phyloP scores from a whole-genome alignment of 306 rosid species.

The Herpetospermum pedunculosum region DNA sequence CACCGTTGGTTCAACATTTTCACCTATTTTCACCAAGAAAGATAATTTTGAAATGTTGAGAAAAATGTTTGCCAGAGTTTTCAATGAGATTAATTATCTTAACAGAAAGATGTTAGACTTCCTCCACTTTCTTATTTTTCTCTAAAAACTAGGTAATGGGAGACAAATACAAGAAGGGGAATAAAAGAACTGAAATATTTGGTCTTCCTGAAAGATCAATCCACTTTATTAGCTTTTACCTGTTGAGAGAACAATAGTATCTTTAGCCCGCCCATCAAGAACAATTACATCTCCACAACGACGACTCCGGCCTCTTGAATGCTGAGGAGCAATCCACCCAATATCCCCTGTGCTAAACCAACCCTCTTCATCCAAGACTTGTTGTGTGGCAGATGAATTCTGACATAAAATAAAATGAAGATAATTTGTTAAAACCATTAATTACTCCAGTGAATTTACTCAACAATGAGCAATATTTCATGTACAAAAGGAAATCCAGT shows the following conservation, averaged over 20 bases:
- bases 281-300: slow-evolving; percentile 61
- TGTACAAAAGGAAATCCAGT: background rate
- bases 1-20: slow-evolving; percentile 79
- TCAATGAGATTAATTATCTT: background rate
- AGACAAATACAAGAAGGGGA: background rate
- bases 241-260: slow-evolving; percentile 85
- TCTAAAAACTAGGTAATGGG: background rate
- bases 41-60: background rate
- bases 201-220: background rate
- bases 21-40: slow-evolving; percentile 45
- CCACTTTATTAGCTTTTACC: slow-evolving; percentile 21
- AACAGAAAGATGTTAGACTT: background rate
- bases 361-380: slow-evolving; percentile 58
- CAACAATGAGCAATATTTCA: background rate
- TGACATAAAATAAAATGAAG: slow-evolving; percentile 19
- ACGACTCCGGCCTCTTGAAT: slow-evolving; percentile 62
- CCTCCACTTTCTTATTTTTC: background rate
- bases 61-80: background rate
- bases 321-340: slow-evolving; percentile 81
- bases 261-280: slow-evolving; percentile 90
- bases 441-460: background rate
- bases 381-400: slow-evolving; percentile 66
- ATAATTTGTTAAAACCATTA: background rate
- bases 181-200: background rate
- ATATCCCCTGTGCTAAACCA: slow-evolving; percentile 90